Evolutionary conservation across 208 protist species (phyloP).

Genomic region (Wallacemonas sp.): DNA sequence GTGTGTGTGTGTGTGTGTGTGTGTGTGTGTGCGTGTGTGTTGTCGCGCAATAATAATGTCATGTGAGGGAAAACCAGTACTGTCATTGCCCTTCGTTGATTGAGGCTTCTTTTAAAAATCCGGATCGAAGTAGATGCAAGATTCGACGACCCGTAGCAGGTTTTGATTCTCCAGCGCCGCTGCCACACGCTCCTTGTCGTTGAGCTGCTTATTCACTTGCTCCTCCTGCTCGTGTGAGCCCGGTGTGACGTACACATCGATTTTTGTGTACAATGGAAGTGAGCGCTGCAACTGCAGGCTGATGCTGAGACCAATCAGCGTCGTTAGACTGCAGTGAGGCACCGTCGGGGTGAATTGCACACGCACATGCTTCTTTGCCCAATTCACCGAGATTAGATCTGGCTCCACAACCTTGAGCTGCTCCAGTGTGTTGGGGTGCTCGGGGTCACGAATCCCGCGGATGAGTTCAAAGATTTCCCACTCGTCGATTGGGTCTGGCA

Average conservation of each 20-base stretch:
- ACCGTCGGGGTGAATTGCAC: conserved; percentile 98
- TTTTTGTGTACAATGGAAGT: conserved; percentile 94
- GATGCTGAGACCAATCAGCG: conserved; percentile 98
- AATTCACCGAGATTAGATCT: conserved; percentile 90
- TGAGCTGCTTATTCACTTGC: conserved; percentile 99
- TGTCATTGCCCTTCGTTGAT: no score
- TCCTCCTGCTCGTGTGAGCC: conserved; percentile 95
- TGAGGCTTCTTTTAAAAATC: conserved; percentile 6
- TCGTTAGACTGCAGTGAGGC: conserved; percentile 98
- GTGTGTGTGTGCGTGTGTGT: no score
- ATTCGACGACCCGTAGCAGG: conserved; percentile 84
- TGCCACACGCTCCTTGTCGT: conserved; percentile 98
- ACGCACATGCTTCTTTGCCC: conserved; percentile 56
- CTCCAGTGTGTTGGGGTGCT: conserved; percentile 98
- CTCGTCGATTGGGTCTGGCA: conserved; percentile 89
- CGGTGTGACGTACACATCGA: conserved; percentile 92
- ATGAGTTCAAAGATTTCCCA: conserved; percentile 97
- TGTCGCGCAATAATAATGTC: no score
- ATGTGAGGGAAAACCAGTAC: no score
- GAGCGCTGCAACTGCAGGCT: conserved; percentile 94
- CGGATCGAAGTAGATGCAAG: conserved; percentile 79
- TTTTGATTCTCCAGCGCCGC: conserved; percentile 97
- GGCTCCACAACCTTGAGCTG: conserved; percentile 95
- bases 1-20: no score
- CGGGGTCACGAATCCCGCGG: conserved; percentile 96